Base-by-base conservation (phyloP, 768 basidiomycete species). In the Leccinum disarticulatum region DNA sequence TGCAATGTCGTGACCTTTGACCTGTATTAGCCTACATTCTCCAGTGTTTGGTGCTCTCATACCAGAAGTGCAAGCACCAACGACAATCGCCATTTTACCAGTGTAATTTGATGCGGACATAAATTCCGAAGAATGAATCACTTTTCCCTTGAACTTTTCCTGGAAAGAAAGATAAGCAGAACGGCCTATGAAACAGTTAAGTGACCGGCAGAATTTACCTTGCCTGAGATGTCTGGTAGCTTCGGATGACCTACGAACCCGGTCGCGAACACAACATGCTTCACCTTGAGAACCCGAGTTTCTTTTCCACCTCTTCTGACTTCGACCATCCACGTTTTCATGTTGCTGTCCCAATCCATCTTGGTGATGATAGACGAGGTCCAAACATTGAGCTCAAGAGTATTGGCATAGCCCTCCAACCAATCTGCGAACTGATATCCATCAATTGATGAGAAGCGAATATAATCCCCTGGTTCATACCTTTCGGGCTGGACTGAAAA, bases 11-110 rank as follows among this genome's bases (percentile, higher is more conserved):
- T 77, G 77, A 10, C 59, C 74, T 73, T 61, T 2, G 25, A 5
- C 14, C 8, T 27, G 38, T 61, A 64, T 69, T 30, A 60, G 60
- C 59, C 27, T 56, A 25, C 58, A 56, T 61, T 22, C 3, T 19
- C 9, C 48, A 5, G 11, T 27, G 7, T 14, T 35, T 36, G 28
- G 30, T 31, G 14, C 5, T 30, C 54, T 17, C 2, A 17, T 65
- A 81, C 81, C 81, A 19, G 87, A 86, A 54, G 82, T 87, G 41
- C 84, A 83, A 17, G 87, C 81, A 14, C 88, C 87, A 3, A 90
- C 76, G n/a, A 90, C 77, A 1, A 88, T 76, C 6, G 81, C 87
- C 64, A 83, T 87, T 76, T 88, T 88, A 6, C 86, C 86, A 6
- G 72, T 59, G 63, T 82, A 80, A 35, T 80, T 81, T 2, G 71